Percentiles rank a stretch among this genome's conserved stretches.
Evolutionary conservation across 75 land plant species (phyloP).

Genomic region (Sequoia sempervirens): DNA sequence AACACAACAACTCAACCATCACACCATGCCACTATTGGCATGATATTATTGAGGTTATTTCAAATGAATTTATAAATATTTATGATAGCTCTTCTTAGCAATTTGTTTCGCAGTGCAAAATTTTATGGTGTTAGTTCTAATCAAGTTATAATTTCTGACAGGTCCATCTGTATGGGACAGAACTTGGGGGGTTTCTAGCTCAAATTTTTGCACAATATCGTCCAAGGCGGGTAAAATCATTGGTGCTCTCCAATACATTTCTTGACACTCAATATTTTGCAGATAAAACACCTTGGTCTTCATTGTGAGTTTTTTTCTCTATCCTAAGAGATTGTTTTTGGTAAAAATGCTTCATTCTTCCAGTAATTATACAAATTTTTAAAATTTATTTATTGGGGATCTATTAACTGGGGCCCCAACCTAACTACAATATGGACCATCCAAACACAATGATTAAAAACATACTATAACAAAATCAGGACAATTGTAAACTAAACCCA

Average conservation of each 20-base stretch:
- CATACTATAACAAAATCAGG: no score
- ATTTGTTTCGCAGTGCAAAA: background rate
- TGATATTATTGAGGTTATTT: background rate
- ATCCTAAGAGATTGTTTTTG: background rate
- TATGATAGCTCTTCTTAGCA: background rate
- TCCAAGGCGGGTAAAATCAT: conserved; percentile 42
- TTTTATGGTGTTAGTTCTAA: background rate
- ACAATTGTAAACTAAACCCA: no score
- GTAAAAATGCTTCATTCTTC: background rate
- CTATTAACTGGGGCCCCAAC: no score
- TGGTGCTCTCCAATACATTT: conserved; percentile 45
- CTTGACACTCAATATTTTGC: conserved; percentile 36
- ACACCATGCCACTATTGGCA: no score
- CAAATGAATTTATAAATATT: background rate
- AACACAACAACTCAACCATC: no score
- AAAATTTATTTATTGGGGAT: no score
- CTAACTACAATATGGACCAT: no score
- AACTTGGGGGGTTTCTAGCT: conserved; percentile 43
- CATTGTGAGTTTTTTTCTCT: conserved; percentile 31
- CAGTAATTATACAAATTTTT: background rate
- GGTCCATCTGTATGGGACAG: conserved; percentile 50
- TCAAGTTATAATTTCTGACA: conserved; percentile 3
- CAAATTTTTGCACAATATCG: conserved; percentile 51
- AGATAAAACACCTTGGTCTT: conserved; percentile 28
- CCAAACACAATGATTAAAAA: no score